Percentiles rank a stretch among this genome's conserved stretches.
Conservation (phyloP, 441 rosid species). For the Populus hybrid region DNA sequence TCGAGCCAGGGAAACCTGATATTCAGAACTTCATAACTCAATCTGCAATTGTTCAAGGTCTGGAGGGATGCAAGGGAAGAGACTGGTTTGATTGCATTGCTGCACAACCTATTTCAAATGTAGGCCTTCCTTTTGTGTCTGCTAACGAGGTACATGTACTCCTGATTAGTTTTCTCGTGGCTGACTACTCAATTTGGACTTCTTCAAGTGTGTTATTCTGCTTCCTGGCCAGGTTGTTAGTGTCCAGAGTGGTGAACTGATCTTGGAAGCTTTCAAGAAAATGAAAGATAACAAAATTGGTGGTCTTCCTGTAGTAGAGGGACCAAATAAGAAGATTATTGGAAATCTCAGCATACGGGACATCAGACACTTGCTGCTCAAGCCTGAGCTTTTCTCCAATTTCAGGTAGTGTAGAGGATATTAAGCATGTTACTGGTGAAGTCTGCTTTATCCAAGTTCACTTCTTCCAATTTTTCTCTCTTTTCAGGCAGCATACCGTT, state of each 20-base stretch:
- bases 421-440: background rate
- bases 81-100: slow-evolving; percentile 89
- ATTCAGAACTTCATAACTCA: slow-evolving; percentile 84
- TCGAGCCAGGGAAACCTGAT: slow-evolving; percentile 62
- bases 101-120: slow-evolving; percentile 50
- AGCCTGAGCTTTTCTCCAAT: slow-evolving; percentile 64
- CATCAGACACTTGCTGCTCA: slow-evolving; percentile 60
- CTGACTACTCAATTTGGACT: background rate
- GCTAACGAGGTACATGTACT: slow-evolving; percentile 41
- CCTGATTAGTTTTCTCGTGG: background rate
- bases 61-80: slow-evolving; percentile 77
- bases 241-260: slow-evolving; percentile 50
- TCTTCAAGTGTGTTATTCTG: background rate
- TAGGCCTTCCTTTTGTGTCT: slow-evolving; percentile 85
- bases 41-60: slow-evolving; percentile 75
- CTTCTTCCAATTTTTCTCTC: slow-evolving; percentile 14
- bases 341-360: slow-evolving; percentile 22
- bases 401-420: slow-evolving; percentile 45
- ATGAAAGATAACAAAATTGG: slow-evolving; percentile 54
- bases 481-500: slow-evolving; percentile 28
- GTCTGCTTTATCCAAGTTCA: too few relatives aligned
- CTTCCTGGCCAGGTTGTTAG: slow-evolving; percentile 49
- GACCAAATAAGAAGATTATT: too few relatives aligned
- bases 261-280: slow-evolving; percentile 77
- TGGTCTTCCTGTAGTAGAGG: too few relatives aligned